Percentiles rank a stretch among this genome's conserved stretches.
These are phyloP conservation scores for Naegleria lovaniensis DNA, from an alignment of 208 protist genomes.

Conservation along the genomic window DNA sequence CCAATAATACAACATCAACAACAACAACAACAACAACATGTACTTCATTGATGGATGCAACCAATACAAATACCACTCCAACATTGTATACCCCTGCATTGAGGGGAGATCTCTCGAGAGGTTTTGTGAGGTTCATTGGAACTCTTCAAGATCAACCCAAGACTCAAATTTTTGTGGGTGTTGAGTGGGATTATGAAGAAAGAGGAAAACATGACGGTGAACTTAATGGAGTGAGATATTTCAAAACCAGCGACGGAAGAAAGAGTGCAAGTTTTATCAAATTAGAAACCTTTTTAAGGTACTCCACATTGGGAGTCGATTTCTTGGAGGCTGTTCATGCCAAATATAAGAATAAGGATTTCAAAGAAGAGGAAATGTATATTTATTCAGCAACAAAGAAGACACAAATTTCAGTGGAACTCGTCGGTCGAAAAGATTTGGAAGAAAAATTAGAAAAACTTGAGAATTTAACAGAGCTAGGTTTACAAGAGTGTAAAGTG, in stretches of 20 bases:
- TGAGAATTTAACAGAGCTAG: not conserved
- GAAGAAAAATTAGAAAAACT: not conserved
- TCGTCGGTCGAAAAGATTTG: not conserved
- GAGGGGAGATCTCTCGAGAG: not conserved
- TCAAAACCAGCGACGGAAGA: not conserved
- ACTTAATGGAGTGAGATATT: not conserved
- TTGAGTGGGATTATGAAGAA: conserved; percentile 11
- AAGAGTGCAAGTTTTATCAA: conserved; percentile 4
- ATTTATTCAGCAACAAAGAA: not conserved
- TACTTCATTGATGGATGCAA: too few relatives aligned
- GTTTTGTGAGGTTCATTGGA: not conserved
- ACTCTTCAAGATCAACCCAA: not conserved
- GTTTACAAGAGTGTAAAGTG: not conserved
- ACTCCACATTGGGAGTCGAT: not conserved
- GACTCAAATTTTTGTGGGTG: not conserved
- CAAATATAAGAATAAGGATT: conserved; percentile 15
- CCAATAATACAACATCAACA: too few relatives aligned
- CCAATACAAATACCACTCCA: not conserved
- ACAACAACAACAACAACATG: not conserved
- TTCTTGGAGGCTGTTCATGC: not conserved
- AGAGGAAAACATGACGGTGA: conserved; percentile 21
- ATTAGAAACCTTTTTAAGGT: not conserved
- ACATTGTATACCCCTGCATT: not conserved
- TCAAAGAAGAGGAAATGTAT: not conserved
- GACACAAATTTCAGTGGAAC: not conserved